phyloP scores from a whole-genome alignment of 306 rosid genomes.

The Quercus cerris region DNA sequence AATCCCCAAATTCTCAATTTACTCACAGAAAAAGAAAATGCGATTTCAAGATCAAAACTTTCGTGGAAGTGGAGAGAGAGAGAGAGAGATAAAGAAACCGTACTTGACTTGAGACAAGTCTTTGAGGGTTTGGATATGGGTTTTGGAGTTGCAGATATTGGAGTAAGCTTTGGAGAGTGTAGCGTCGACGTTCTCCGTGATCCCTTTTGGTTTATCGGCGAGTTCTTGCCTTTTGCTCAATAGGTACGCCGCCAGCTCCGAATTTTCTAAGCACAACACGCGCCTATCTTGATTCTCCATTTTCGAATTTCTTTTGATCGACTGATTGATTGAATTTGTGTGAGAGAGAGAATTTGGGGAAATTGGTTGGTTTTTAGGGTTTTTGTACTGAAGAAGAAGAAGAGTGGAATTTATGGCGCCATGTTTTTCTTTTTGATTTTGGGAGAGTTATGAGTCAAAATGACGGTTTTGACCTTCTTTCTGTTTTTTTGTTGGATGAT shows the following conservation, averaged over 20 bases:
- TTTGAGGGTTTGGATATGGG: slow-evolving; percentile 57
- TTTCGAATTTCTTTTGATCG: not conserved
- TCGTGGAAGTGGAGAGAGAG: not conserved
- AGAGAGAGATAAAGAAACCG: not conserved
- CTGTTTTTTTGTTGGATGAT: too few relatives aligned
- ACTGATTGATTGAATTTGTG: not conserved
- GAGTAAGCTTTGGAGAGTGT: slow-evolving; percentile 74
- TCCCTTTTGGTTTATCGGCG: slow-evolving; percentile 65
- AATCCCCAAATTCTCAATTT: not conserved
- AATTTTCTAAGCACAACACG: slow-evolving; percentile 61
- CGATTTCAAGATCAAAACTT: not conserved
- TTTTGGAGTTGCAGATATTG: slow-evolving; percentile 64
- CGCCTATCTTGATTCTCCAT: slow-evolving; percentile 51
- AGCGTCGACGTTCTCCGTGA: slow-evolving; percentile 63
- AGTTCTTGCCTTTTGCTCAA: slow-evolving; percentile 65
- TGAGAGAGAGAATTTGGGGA: not conserved
- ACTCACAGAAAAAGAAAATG: not conserved
- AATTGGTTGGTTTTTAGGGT: slow-evolving; percentile 10
- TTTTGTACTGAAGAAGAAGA: not conserved
- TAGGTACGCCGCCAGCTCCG: slow-evolving; percentile 56
- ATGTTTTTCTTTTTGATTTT: too few relatives aligned
- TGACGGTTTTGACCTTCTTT: too few relatives aligned
- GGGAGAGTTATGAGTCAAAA: too few relatives aligned
- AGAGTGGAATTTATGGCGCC: not conserved
- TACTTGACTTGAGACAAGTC: slow-evolving; percentile 81